A percentile compares a stretch with the other conserved stretches of the same genome.
These are phyloP conservation scores for Eucalyptus decipiens DNA, from an alignment of 345 rosid genomes.

Conservation along the genomic window DNA sequence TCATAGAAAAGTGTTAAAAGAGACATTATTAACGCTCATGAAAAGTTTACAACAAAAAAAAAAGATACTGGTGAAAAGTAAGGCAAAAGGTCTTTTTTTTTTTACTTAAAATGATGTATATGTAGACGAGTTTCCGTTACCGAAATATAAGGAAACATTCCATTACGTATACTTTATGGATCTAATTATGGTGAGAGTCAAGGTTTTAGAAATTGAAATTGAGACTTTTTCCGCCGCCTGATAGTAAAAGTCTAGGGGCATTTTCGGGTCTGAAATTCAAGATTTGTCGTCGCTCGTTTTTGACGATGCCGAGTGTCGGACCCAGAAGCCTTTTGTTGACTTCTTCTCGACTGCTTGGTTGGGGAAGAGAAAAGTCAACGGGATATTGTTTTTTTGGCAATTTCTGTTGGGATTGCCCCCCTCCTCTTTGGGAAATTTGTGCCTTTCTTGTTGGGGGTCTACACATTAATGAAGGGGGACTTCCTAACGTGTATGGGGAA, in stretches of 20 bases:
- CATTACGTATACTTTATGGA: background rate
- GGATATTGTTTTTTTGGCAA: background rate
- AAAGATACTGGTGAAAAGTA: fast-evolving
- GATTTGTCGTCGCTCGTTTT: background rate
- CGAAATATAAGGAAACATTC: background rate
- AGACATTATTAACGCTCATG: fast-evolving
- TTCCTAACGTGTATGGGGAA: too few species aligned
- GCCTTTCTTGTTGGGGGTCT: background rate
- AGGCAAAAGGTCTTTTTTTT: background rate
- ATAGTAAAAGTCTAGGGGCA: background rate
- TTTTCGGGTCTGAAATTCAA: background rate
- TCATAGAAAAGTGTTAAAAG: background rate
- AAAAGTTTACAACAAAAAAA: too few species aligned
- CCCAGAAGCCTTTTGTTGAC: background rate
- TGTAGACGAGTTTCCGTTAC: background rate
- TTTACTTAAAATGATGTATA: background rate
- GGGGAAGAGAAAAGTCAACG: background rate
- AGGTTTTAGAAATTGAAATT: background rate
- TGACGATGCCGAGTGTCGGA: background rate
- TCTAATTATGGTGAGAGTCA: background rate
- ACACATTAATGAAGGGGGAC: fast-evolving
- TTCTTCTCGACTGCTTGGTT: background rate
- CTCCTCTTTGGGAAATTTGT: background rate
- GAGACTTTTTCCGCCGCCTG: background rate
- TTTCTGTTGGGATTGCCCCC: background rate